phyloP scores from a whole-genome alignment of 345 rosid species.

The Toxicodendron radicans region DNA sequence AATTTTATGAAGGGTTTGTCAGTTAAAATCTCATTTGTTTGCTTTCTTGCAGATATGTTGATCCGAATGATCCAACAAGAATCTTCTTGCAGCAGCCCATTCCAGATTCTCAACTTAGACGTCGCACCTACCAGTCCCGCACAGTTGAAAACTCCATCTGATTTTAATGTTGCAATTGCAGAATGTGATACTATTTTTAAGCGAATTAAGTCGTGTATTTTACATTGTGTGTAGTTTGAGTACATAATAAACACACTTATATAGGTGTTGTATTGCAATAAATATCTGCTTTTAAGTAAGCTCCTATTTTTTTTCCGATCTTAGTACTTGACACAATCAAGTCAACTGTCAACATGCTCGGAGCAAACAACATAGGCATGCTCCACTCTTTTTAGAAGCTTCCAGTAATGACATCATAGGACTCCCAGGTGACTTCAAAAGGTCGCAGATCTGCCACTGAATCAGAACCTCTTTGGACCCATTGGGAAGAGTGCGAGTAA shows the following conservation, averaged over 20 bases:
- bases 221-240: neutral
- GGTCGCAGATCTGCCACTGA: no score
- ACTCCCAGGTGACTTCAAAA: no score
- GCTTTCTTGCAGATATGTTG: conserved; percentile 71
- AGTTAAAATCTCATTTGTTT: neutral
- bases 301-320: neutral
- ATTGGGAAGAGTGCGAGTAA: no score
- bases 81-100: conserved; percentile 85
- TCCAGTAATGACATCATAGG: no score
- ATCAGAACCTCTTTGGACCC: no score
- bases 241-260: neutral
- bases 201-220: no score
- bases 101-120: conserved; percentile 72
- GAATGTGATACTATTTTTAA: neutral
- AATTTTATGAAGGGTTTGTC: neutral
- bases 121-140: conserved; percentile 72
- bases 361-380: neutral
- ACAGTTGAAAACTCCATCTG: conserved; percentile 45
- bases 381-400: no score
- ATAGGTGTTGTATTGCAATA: neutral
- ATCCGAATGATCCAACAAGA: conserved; percentile 91
- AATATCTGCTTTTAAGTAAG: neutral
- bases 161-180: neutral
- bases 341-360: neutral
- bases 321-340: neutral